Conservation (phyloP, 1,284 basidiomycete genomes). For the Sphagnurus paluster region DNA sequence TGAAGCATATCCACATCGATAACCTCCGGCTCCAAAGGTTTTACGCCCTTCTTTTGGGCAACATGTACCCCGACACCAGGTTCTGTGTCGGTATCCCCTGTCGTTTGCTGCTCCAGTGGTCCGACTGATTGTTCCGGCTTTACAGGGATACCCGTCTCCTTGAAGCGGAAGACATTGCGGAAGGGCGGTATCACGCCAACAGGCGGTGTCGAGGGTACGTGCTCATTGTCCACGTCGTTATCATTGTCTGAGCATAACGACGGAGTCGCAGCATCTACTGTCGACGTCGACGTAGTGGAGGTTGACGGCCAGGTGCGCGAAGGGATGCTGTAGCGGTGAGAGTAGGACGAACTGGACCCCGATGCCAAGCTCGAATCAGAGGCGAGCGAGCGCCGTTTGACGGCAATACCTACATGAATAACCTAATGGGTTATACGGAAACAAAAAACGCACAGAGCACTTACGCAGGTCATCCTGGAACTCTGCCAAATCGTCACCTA, state of each 20-base stretch:
- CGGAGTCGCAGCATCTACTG: conserved; percentile 47
- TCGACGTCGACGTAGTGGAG: conserved; percentile 23
- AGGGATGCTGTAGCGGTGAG: conserved; percentile 6
- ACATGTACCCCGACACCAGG: no score
- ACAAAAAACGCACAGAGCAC: no score
- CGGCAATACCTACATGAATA: conserved; percentile 24
- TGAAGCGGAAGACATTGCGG: conserved; percentile 27
- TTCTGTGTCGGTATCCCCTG: no score
- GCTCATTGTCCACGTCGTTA: conserved; percentile 46
- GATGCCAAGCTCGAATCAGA: conserved; percentile 25
- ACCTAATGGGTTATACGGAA: no score
- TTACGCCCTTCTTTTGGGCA: no score
- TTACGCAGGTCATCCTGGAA: conserved; percentile 29
- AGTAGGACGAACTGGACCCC: conserved; percentile 16
- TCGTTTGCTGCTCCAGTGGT: no score
- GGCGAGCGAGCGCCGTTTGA: conserved; percentile 32
- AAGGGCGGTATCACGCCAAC: conserved; percentile 20
- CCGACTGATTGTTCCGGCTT: no score
- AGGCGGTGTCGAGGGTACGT: conserved; percentile 45
- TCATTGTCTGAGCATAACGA: conserved; percentile 72
- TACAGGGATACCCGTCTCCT: conserved; percentile 31
- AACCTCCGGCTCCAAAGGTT: conserved; percentile 28
- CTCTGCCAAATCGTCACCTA: conserved; percentile 19
- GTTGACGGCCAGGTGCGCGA: conserved; percentile 22
- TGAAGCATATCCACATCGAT: conserved; percentile 38